These are phyloP conservation scores for Colletotrichum tropicicola DNA, from an alignment of 2,329 filamentous ascomycete species.

Conservation along the genomic window DNA sequence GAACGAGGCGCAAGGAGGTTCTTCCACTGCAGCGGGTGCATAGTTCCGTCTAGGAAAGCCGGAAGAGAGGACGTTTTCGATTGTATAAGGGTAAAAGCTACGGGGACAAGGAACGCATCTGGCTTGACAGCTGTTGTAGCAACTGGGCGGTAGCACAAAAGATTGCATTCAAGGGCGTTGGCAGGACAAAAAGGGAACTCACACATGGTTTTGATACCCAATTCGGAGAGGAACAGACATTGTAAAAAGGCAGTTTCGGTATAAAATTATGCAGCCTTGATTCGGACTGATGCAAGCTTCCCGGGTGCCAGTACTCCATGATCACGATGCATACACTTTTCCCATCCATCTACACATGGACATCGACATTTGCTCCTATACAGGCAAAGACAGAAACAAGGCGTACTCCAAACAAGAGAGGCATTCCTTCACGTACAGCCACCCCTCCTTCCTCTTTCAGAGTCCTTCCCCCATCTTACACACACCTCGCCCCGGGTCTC, in stretches of 20 bases:
- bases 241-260: neutral
- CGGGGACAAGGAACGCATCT: neutral
- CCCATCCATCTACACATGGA: neutral
- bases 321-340: conserved; percentile 7
- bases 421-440: too few species aligned
- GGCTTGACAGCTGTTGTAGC: neutral
- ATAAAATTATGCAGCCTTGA: neutral
- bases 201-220: conserved; percentile 22
- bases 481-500: too few species aligned
- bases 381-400: neutral
- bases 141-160: neutral
- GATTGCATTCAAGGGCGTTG: conserved; percentile 15
- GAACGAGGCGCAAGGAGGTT: conserved; percentile 40
- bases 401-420: neutral
- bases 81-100: neutral
- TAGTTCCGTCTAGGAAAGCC: too few species aligned
- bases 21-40: conserved; percentile 29
- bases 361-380: neutral
- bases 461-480: too few species aligned
- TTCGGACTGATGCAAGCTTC: neutral
- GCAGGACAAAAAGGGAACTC: neutral
- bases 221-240: neutral
- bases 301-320: neutral
- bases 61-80: neutral
- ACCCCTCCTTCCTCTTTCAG: too few species aligned